Base-by-base conservation (phyloP, 805 yeast genomes). In the Kuraishia borneana region DNA sequence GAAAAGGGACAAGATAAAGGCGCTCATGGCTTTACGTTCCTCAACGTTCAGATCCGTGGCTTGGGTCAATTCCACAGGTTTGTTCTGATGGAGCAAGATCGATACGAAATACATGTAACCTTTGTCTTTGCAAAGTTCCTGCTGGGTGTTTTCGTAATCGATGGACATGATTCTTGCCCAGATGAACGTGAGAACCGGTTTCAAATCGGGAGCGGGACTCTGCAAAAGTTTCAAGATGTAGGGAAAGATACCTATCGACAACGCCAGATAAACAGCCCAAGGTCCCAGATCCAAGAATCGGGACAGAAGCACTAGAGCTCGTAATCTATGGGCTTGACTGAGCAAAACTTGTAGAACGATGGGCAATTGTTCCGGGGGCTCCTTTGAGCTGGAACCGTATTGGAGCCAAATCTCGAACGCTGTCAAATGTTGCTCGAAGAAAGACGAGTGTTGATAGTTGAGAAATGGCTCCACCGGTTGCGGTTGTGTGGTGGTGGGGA, bases 151-250 rank as follows among this genome's bases (percentile, higher is more conserved):
- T 42, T 74, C 71, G 52, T 82, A 80, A 55, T 89, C 97, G 18
- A 92, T 94, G 3, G 96, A 88, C 92, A 92, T 85, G 17, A 92
- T 85, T 43, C 97, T 68, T 1, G 97, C 95, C 98, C 98, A 92
- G 36, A 92, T 92, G 48, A 89, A 92, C 2, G 92, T 92, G 37
- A 92, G 59, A 3, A 89, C 95, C 0, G 97, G 97, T 47, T 87
- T 87, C 39, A 92, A 63, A 48, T 92, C 97, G 19, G 84, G 94
- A 0, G 97, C 96, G 0, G 97, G 97, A 39, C 94, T 79, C 51
- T 89, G 97, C 22, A 92, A 60, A 17, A 92, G 65, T 46, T 88
- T 85, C 36, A 89, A 62, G 21, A 92, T 95, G 50, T 92, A 92
- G 0, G 97, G 97, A 56, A 89, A 92, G 21, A 92, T 89, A 17